Evolutionary conservation across 179 eudicot genomes (phyloP), one percentile per base, ranked within the genome.

Genomic region (Beta corolliflora): DNA sequence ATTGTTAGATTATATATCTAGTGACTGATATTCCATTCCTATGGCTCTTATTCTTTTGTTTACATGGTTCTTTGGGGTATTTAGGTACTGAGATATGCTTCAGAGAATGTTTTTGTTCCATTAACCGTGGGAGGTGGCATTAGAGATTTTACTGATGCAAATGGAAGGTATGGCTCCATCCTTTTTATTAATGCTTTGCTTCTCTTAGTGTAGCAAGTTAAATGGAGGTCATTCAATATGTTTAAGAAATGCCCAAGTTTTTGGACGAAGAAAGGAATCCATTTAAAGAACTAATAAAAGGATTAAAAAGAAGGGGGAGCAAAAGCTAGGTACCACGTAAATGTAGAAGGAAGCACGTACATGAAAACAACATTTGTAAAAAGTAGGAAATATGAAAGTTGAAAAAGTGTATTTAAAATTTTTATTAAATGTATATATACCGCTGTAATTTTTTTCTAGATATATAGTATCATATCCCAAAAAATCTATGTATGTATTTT

Each of bases 71-170:
- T 64, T 80, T 63, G 68, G 60, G 81, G 29, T 50, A 25, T 81
- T 83, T 85, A 97, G 99, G 93, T 97, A 61, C 74, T 97, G 87
- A 87, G 93, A 81, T 78, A 82, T 81, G 81, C 97, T 76, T 97
- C 99, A 71, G 94, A 97, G 85, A 94, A 93, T 79, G 94, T 93
- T 81, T 97, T 97, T 85, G 99, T 97, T 75, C 99, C 98, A 66
- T 85, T 97, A 83, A 97, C 98, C 48, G 99, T 96, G 82, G 99
- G 99, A 59, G 99, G 99, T 80, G 99, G 99, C 77, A 97, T 97
- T 53, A 88, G 99, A 84, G 99, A 97, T 87, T 94, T 94, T 79
- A 94, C 97, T 77, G 99, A 97, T 89, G 96, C 86, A 83, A 91
- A 86, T 86, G 99, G 99, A 79, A 94, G 97, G 99, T 96, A 87